These are phyloP conservation scores for Suhomyces sp. DNA, from an alignment of 805 yeast genomes.

Conservation along the genomic window DNA sequence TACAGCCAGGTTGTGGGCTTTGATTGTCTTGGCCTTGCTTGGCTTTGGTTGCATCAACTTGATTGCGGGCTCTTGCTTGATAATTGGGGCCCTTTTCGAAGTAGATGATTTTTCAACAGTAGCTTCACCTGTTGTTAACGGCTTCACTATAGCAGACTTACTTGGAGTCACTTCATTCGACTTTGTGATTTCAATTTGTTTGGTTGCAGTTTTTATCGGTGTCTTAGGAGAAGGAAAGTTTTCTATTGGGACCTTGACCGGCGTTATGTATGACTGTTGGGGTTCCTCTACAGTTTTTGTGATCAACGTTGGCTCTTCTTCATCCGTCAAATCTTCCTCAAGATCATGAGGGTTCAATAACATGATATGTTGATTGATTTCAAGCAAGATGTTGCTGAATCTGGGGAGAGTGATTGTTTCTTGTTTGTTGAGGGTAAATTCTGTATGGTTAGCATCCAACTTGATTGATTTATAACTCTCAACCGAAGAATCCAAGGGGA, in stretches of 20 bases:
- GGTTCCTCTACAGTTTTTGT: not conserved
- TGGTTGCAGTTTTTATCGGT: conserved; percentile 5
- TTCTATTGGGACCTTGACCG: conserved; percentile 4
- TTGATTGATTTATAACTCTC: conserved; percentile 36
- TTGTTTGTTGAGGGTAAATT: conserved; percentile 55
- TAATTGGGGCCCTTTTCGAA: not conserved
- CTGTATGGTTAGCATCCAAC: conserved; percentile 45
- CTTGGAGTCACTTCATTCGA: conserved; percentile 11
- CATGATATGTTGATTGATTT: conserved; percentile 66
- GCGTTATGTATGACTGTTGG: not conserved
- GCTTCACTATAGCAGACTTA: conserved; percentile 3
- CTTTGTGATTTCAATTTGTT: not conserved
- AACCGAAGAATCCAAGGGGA: conserved; percentile 15
- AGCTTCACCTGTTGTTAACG: not conserved
- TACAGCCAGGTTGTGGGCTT: too few species aligned
- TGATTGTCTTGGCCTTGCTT: too few species aligned
- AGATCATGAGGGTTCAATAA: conserved; percentile 49
- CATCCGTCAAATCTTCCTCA: conserved; percentile 47
- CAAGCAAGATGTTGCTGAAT: conserved; percentile 59
- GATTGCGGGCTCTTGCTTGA: not conserved
- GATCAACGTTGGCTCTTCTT: conserved; percentile 28
- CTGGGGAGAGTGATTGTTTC: conserved; percentile 69
- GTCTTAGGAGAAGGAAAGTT: conserved; percentile 6
- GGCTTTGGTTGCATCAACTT: not conserved
- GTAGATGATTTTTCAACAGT: not conserved